Evolutionary conservation across 2,329 filamentous ascomycete genomes (phyloP).

Genomic region (Exophiala viscosa): DNA sequence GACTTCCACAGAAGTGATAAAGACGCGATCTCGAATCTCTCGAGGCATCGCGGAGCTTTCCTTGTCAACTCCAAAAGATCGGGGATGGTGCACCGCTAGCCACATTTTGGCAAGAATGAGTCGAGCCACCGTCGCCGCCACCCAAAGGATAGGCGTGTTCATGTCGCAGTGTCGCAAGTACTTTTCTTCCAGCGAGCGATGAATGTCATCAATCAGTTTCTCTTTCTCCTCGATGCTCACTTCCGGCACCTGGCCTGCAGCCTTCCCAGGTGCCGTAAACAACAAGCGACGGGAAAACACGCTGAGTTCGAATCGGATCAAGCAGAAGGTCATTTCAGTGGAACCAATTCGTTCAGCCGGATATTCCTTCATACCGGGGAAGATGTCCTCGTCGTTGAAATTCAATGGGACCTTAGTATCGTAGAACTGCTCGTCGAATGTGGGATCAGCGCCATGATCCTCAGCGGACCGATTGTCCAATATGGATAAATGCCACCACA

Average conservation of each 20-base stretch:
- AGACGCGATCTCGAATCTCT: slow-evolving; percentile 65
- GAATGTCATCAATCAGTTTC: slow-evolving; percentile 50
- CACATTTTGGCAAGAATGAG: slow-evolving; percentile 76
- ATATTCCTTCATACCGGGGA: slow-evolving; percentile 45
- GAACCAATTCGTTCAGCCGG: slow-evolving; percentile 49
- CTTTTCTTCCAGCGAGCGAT: slow-evolving; percentile 52
- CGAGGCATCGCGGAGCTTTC: slow-evolving; percentile 55
- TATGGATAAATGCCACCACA: slow-evolving; percentile 42
- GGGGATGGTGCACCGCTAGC: slow-evolving; percentile 71
- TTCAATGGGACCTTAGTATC: slow-evolving; percentile 55
- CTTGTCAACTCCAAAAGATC: slow-evolving; percentile 50
- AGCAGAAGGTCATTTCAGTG: slow-evolving; percentile 52
- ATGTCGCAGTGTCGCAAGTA: slow-evolving; percentile 54
- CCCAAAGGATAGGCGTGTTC: slow-evolving; percentile 60
- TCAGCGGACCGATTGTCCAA: slow-evolving; percentile 60
- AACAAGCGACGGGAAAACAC: slow-evolving; percentile 39
- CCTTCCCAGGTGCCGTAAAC: slow-evolving; percentile 33
- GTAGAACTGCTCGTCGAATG: slow-evolving; percentile 55
- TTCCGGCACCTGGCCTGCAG: slow-evolving; percentile 22
- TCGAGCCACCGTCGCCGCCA: slow-evolving; percentile 63
- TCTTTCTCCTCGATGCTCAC: slow-evolving; percentile 35
- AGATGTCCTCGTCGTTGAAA: slow-evolving; percentile 49
- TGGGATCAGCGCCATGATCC: slow-evolving; percentile 61
- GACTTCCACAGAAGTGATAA: slow-evolving; percentile 69
- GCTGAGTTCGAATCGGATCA: slow-evolving; percentile 54